Conservation (phyloP, 768 basidiomycete genomes). For the Hericium erinaceus region DNA sequence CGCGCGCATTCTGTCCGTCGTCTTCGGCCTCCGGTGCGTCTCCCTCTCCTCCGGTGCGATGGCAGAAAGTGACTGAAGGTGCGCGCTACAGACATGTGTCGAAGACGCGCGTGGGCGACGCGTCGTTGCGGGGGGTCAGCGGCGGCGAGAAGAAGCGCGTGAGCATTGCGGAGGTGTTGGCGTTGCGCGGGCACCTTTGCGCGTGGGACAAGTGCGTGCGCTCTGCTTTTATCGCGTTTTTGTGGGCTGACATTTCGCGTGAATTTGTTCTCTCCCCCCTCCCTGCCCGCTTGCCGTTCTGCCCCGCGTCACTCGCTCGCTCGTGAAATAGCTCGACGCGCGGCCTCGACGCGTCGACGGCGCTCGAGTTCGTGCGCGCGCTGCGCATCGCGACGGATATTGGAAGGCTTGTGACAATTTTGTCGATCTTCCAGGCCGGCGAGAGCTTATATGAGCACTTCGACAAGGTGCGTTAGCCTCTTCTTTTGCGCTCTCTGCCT, state of each 20-base stretch:
- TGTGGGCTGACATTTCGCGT: background rate
- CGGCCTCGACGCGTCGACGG: conserved; percentile 45
- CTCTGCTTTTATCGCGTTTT: background rate
- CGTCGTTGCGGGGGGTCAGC: conserved; percentile 65
- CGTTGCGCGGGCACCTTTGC: conserved; percentile 51
- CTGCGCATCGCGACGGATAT: conserved; percentile 48
- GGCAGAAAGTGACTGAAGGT: conserved; percentile 8
- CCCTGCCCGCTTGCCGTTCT: background rate
- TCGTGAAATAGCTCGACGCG: conserved; percentile 32
- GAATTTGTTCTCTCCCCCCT: background rate
- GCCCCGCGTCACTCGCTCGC: background rate
- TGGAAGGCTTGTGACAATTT: conserved; percentile 43
- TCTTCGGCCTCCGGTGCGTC: conserved; percentile 55
- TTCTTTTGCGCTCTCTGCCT: background rate
- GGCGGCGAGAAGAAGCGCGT: conserved; percentile 77
- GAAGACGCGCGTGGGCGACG: conserved; percentile 72
- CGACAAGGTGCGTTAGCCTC: conserved; percentile 46
- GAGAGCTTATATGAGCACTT: conserved; percentile 57
- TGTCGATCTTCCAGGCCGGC: conserved; percentile 78
- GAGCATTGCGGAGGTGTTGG: conserved; percentile 62
- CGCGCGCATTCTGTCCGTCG: conserved; percentile 47
- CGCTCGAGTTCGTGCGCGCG: conserved; percentile 48
- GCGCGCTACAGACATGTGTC: conserved; percentile 35
- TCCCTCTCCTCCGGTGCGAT: conserved; percentile 8
- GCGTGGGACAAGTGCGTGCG: conserved; percentile 70